These are phyloP conservation scores for Iris pallida DNA, from an alignment of 116 monocot species.

Conservation along the genomic window DNA sequence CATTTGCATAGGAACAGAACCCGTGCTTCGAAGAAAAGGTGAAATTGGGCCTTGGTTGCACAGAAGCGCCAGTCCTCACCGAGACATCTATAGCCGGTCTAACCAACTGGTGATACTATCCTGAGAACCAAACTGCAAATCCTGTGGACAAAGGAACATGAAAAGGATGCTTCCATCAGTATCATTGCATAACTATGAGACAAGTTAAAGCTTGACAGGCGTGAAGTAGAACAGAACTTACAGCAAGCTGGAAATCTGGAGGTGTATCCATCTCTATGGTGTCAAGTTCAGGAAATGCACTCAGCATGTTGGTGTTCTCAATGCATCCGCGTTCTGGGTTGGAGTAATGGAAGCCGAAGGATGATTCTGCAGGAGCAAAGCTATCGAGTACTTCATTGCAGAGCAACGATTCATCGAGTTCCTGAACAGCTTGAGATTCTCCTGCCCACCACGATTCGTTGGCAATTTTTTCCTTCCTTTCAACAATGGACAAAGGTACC, in stretches of 20 bases:
- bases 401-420: slow-evolving; percentile 43
- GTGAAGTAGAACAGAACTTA: slow-evolving; percentile 28
- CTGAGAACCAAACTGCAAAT: slow-evolving; percentile 27
- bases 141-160: slow-evolving; percentile 10
- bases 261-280: slow-evolving; percentile 43
- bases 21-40: neutral
- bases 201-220: neutral
- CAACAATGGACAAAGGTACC: slow-evolving; percentile 6
- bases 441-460: slow-evolving; percentile 33
- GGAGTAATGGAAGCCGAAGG: slow-evolving; percentile 8
- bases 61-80: neutral
- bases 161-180: neutral
- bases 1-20: too few relatives aligned
- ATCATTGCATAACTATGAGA: neutral
- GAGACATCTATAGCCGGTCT: slow-evolving; percentile 8
- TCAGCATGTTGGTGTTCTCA: slow-evolving; percentile 11
- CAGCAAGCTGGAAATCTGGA: slow-evolving; percentile 70
- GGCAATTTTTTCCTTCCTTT: slow-evolving; percentile 15
- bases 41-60: neutral
- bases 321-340: slow-evolving; percentile 3
- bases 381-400: slow-evolving; percentile 73
- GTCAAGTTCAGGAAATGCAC: slow-evolving; percentile 42
- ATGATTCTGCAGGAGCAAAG: slow-evolving; percentile 33
- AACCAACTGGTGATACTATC: slow-evolving; percentile 26
- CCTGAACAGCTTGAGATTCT: slow-evolving; percentile 58